Percentiles rank a stretch among this genome's conserved stretches.
phyloP scores from a whole-genome alignment of 768 basidiomycete species.

The Boletus huronensis region DNA sequence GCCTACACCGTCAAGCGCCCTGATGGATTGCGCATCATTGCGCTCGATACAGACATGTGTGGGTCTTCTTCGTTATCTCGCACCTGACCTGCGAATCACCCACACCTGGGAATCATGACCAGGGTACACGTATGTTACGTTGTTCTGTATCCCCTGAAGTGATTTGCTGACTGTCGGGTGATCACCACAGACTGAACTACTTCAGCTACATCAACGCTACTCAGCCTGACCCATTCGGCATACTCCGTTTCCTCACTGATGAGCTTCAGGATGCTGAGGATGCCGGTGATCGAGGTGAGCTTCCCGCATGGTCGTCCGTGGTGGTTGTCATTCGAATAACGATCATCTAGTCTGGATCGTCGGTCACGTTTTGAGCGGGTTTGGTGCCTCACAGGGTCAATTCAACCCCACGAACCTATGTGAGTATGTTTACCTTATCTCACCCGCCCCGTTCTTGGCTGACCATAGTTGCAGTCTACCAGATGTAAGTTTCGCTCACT shows the following conservation, averaged over 20 bases:
- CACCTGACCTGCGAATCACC: background rate
- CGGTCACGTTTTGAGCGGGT: conserved; percentile 49
- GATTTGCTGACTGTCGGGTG: background rate
- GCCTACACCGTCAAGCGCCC: conserved; percentile 43
- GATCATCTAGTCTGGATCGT: conserved; percentile 42
- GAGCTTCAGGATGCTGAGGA: conserved; percentile 54
- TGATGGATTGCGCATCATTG: conserved; percentile 47
- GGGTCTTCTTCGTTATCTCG: conserved; percentile 6
- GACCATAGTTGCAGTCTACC: conserved; percentile 36
- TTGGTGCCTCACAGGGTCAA: conserved; percentile 41
- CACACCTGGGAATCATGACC: background rate
- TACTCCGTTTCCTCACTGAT: conserved; percentile 48
- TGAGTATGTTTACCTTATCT: conserved; percentile 18
- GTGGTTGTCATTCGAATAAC: background rate
- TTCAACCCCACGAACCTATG: conserved; percentile 44
- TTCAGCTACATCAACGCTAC: conserved; percentile 49
- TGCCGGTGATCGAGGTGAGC: conserved; percentile 40
- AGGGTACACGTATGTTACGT: conserved; percentile 35
- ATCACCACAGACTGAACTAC: conserved; percentile 36
- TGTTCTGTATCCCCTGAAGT: background rate
- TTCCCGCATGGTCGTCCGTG: background rate
- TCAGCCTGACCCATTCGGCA: conserved; percentile 44
- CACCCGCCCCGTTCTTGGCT: background rate
- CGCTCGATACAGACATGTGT: conserved; percentile 52
- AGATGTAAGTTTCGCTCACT: conserved; percentile 33